Evolutionary conservation across 2,329 filamentous ascomycete genomes (phyloP).

Genomic region (Penicillium sp.): DNA sequence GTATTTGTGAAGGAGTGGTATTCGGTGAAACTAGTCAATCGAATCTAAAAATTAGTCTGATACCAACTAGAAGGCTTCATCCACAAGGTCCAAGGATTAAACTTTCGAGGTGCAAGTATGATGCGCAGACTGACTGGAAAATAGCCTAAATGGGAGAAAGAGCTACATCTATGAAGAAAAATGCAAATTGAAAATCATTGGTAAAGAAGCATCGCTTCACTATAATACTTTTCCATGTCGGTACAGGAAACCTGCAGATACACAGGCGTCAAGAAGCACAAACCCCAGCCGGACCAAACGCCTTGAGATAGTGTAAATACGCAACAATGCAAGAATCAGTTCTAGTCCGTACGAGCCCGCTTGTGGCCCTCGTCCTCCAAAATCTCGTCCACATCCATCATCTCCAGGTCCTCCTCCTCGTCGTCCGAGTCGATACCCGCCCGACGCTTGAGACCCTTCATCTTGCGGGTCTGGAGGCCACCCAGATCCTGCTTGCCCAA

Average conservation of each 20-base stretch:
- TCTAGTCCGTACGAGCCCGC: conserved; percentile 39
- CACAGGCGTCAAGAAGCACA: conserved; percentile 31
- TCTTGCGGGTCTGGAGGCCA: conserved; percentile 93
- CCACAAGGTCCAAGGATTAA: neutral
- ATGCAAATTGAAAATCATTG: neutral
- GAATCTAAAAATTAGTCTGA: no score
- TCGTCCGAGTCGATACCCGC: conserved; percentile 65
- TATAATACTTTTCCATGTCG: conserved; percentile 30
- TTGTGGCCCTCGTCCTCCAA: conserved; percentile 46
- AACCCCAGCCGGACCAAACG: conserved; percentile 36
- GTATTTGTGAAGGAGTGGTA: neutral
- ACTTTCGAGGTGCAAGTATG: conserved; percentile 4
- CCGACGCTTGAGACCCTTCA: conserved; percentile 95
- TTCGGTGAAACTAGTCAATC: no score
- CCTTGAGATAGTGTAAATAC: conserved; percentile 30
- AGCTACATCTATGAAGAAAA: neutral
- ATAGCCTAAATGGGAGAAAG: neutral
- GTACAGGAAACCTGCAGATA: conserved; percentile 28
- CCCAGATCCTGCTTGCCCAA: conserved; percentile 86
- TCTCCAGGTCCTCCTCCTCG: conserved; percentile 49
- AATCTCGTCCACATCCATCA: conserved; percentile 53
- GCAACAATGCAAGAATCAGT: conserved; percentile 31
- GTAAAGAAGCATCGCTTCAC: conserved; percentile 8
- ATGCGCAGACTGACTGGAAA: neutral
- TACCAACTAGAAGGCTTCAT: neutral